A percentile compares a stretch with the other conserved stretches of the same genome.
phyloP scores from a whole-genome alignment of 352 stramenopile species.

The Phytopythium ostracodes region DNA sequence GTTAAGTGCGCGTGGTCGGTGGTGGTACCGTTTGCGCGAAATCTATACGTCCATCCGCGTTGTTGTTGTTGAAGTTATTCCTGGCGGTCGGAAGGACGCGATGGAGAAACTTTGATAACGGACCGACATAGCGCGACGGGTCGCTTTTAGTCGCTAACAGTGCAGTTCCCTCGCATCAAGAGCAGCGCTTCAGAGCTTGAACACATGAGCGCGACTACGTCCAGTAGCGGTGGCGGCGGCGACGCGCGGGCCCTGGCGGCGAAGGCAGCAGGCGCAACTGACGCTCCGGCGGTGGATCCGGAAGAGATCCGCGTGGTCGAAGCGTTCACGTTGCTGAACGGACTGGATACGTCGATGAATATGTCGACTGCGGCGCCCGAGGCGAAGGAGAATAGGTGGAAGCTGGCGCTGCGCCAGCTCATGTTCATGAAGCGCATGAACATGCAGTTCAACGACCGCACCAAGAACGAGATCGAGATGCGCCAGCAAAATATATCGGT shows the following conservation, averaged over 20 bases:
- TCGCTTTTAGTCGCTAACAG: background rate
- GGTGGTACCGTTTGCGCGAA: too few species aligned
- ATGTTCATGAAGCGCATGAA: conserved; percentile 86
- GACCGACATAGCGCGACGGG: background rate
- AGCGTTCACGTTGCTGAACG: conserved; percentile 1
- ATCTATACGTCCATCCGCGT: too few species aligned
- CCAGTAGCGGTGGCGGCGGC: background rate
- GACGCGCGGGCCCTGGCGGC: background rate
- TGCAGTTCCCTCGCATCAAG: background rate
- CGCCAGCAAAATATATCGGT: conserved; percentile 78
- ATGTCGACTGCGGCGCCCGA: background rate
- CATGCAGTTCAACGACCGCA: conserved; percentile 70
- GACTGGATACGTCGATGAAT: background rate
- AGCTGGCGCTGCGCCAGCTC: conserved; percentile 71
- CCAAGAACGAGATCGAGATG: conserved; percentile 77
- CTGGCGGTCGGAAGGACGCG: background rate
- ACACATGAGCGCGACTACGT: background rate
- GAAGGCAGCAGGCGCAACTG: background rate
- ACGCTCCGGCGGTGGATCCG: background rate
- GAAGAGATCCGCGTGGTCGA: conserved; percentile 8
- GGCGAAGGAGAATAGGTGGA: conserved; percentile 58
- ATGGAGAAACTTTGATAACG: background rate
- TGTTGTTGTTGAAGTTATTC: conserved; percentile 10
- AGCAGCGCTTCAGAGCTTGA: background rate
- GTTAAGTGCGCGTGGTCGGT: background rate